A percentile compares a stretch with the other conserved stretches of the same genome.
phyloP scores from a whole-genome alignment of 2,329 filamentous ascomycete genomes.

The Alternaria infectoria region DNA sequence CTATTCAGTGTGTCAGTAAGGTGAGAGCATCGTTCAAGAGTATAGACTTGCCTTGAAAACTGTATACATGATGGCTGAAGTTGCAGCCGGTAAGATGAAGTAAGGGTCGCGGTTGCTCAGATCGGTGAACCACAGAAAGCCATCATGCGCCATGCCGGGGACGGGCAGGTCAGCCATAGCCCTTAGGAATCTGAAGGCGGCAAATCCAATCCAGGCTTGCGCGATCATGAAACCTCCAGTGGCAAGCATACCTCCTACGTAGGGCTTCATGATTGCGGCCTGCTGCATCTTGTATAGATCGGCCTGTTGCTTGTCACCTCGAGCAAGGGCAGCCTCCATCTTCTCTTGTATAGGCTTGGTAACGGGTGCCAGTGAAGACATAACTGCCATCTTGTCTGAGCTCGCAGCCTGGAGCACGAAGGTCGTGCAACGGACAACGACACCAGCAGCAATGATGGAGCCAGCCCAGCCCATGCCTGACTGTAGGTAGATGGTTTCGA shows the following conservation, averaged over 20 bases:
- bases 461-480: conserved; percentile 81
- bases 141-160: conserved; percentile 74
- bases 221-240: conserved; percentile 63
- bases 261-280: conserved; percentile 55
- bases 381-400: conserved; percentile 67
- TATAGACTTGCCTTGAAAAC: conserved; percentile 63
- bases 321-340: conserved; percentile 55
- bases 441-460: conserved; percentile 70
- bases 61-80: conserved; percentile 62
- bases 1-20: conserved; percentile 38
- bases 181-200: conserved; percentile 77
- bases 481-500: conserved; percentile 85
- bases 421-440: conserved; percentile 69
- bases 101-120: conserved; percentile 78
- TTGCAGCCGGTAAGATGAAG: conserved; percentile 72
- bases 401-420: conserved; percentile 67
- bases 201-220: conserved; percentile 76
- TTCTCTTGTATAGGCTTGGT: conserved; percentile 63
- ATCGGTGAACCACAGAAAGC: conserved; percentile 79
- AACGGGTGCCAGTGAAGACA: conserved; percentile 66
- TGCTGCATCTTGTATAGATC: conserved; percentile 56
- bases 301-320: conserved; percentile 53
- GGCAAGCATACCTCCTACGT: conserved; percentile 23
- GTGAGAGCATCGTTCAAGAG: conserved; percentile 7
- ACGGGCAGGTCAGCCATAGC: conserved; percentile 81